phyloP scores from a whole-genome alignment of 768 basidiomycete species.

The Boletus reticulatus region DNA sequence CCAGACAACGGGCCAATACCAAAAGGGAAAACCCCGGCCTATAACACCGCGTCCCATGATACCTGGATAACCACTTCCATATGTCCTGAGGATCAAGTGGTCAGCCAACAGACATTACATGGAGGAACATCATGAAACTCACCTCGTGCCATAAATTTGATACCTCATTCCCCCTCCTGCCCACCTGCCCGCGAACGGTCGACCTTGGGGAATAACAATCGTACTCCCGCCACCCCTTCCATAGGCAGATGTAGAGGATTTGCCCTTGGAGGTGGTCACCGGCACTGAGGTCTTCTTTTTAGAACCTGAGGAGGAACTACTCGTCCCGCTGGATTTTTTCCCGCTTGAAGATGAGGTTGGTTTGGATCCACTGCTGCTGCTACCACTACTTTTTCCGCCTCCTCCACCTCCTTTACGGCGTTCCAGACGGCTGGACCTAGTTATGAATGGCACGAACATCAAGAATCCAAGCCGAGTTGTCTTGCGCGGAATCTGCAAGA shows the following conservation, averaged over 20 bases:
- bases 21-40: slow-evolving; percentile 58
- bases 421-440: too few species aligned
- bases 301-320: slow-evolving; percentile 5
- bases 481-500: too few species aligned
- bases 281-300: slow-evolving; percentile 19
- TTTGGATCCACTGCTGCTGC: too few species aligned
- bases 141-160: slow-evolving; percentile 46
- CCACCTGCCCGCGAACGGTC: slow-evolving; percentile 44
- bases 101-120: not conserved
- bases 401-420: too few species aligned
- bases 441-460: too few species aligned
- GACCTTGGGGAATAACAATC: slow-evolving; percentile 41
- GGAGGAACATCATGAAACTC: slow-evolving; percentile 6
- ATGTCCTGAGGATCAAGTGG: slow-evolving; percentile 35
- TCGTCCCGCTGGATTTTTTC: slow-evolving; percentile 4
- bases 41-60: slow-evolving; percentile 42
- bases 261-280: slow-evolving; percentile 19
- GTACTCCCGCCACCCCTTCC: slow-evolving; percentile 32
- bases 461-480: too few species aligned
- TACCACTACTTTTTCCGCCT: too few species aligned
- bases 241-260: slow-evolving; percentile 30
- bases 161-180: slow-evolving; percentile 52
- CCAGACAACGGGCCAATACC: slow-evolving; percentile 66
- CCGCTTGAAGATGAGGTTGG: too few species aligned
- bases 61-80: slow-evolving; percentile 67